Percentiles rank a stretch among this genome's conserved stretches.
phyloP scores from a whole-genome alignment of 2,329 filamentous ascomycete species.

The Penicillium sp. region DNA sequence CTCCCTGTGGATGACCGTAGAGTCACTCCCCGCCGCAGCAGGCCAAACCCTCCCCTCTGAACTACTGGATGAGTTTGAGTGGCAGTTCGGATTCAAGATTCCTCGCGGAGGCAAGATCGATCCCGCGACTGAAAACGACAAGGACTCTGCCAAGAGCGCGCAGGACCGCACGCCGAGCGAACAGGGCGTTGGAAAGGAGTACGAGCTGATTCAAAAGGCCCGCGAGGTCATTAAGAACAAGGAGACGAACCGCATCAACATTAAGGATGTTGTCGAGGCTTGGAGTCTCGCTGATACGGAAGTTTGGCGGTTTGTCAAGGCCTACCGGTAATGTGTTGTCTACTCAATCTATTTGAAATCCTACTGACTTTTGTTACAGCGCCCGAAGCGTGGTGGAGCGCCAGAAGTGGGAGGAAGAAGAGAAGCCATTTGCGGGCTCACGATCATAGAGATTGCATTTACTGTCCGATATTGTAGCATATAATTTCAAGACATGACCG shows the following conservation, averaged over 20 bases:
- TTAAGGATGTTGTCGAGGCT: slow-evolving; percentile 50
- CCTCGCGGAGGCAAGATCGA: slow-evolving; percentile 55
- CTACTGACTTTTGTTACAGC: slow-evolving; percentile 27
- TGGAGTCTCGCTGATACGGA: slow-evolving; percentile 66
- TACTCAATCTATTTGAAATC: slow-evolving; percentile 3
- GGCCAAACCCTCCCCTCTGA: slow-evolving; percentile 57
- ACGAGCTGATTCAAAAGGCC: slow-evolving; percentile 53
- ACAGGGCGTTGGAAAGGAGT: slow-evolving; percentile 44
- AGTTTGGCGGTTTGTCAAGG: slow-evolving; percentile 64
- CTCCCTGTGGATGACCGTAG: slow-evolving; percentile 81
- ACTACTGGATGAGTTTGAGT: slow-evolving; percentile 69
- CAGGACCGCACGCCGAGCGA: slow-evolving; percentile 40
- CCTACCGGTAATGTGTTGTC: slow-evolving; percentile 48
- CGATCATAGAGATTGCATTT: slow-evolving; percentile 23
- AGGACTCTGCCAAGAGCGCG: slow-evolving; percentile 29
- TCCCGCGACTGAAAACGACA: slow-evolving; percentile 36
- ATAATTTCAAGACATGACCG: background rate
- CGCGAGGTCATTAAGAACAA: slow-evolving; percentile 46
- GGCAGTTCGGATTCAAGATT: slow-evolving; percentile 84
- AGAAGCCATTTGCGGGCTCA: slow-evolving; percentile 56
- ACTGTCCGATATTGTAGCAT: slow-evolving; percentile 9
- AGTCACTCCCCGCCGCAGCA: slow-evolving; percentile 51
- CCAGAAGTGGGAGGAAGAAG: slow-evolving; percentile 62
- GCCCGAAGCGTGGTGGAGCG: slow-evolving; percentile 59
- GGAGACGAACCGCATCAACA: slow-evolving; percentile 38